Evolutionary conservation across 164 flowering plant genomes (phyloP).

Genomic region (Dillenia turbinata): DNA sequence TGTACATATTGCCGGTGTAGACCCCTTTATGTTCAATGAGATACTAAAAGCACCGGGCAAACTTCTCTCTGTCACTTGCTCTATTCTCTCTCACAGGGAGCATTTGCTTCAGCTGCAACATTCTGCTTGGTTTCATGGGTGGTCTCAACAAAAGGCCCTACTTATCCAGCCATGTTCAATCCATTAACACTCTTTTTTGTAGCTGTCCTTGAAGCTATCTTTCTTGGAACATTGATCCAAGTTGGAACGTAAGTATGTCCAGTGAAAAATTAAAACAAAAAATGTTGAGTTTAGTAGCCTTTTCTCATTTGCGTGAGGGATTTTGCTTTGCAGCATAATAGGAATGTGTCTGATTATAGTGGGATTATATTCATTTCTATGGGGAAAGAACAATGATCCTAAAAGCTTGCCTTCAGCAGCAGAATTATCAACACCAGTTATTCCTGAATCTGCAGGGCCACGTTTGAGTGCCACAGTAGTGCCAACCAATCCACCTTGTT

Average conservation of each 20-base stretch:
- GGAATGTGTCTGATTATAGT: conserved; percentile 32
- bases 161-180: conserved; percentile 51
- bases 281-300: no score
- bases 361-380: conserved; percentile 34
- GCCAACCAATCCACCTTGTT: background rate
- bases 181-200: conserved; percentile 36
- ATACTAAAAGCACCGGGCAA: no score
- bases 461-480: background rate
- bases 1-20: background rate
- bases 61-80: background rate
- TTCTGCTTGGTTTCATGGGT: conserved; percentile 39
- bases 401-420: background rate
- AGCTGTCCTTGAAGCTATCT: conserved; percentile 29
- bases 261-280: no score
- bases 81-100: conserved; percentile 32
- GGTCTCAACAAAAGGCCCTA: conserved; percentile 32
- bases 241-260: conserved; percentile 22
- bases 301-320: no score
- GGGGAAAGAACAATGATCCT: conserved; percentile 31
- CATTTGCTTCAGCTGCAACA: conserved; percentile 41
- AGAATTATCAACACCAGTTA: background rate
- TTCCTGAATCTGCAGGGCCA: background rate
- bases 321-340: conserved; percentile 21
- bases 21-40: no score
- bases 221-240: conserved; percentile 29